These are phyloP conservation scores for Hydnum rufescens DNA, from an alignment of 768 basidiomycete species.

Conservation along the genomic window DNA sequence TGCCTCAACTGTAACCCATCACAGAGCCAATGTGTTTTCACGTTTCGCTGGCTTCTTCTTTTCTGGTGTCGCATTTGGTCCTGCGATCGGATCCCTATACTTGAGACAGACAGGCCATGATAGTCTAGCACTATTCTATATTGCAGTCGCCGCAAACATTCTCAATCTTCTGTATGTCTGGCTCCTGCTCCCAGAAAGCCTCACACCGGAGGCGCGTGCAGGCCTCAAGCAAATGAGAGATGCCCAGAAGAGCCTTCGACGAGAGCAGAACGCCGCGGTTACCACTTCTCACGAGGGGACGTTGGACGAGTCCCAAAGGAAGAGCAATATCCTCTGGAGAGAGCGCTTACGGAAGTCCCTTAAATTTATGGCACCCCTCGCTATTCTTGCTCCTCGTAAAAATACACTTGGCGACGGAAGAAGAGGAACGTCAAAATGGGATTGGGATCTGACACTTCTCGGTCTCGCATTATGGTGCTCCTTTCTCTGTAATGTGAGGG, in stretches of 20 bases:
- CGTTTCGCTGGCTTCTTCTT: constrained; percentile 57
- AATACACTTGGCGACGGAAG: not conserved
- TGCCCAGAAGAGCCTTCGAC: constrained; percentile 12
- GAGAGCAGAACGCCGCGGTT: constrained; percentile 17
- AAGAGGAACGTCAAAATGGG: constrained; percentile 19
- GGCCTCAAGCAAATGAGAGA: constrained; percentile 11
- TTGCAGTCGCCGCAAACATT: constrained; percentile 24
- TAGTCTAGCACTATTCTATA: constrained; percentile 31
- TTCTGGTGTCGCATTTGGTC: constrained; percentile 59
- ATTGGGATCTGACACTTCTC: constrained; percentile 57
- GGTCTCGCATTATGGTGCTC: constrained; percentile 17
- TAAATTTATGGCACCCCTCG: not conserved
- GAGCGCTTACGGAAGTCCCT: not conserved
- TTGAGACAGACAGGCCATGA: constrained; percentile 26
- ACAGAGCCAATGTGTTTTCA: constrained; percentile 24
- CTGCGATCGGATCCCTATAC: constrained; percentile 39
- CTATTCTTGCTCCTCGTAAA: not conserved
- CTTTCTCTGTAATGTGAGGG: not conserved
- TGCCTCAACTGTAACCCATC: not conserved
- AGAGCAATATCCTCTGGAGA: too few relatives aligned
- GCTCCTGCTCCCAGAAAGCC: constrained; percentile 32
- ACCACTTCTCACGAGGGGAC: too few relatives aligned
- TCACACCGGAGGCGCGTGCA: constrained; percentile 19
- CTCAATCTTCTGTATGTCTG: constrained; percentile 37
- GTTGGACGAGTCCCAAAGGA: constrained; percentile 4